Conservation (phyloP, 805 yeast genomes). For the Monosporozyma servazzii region DNA sequence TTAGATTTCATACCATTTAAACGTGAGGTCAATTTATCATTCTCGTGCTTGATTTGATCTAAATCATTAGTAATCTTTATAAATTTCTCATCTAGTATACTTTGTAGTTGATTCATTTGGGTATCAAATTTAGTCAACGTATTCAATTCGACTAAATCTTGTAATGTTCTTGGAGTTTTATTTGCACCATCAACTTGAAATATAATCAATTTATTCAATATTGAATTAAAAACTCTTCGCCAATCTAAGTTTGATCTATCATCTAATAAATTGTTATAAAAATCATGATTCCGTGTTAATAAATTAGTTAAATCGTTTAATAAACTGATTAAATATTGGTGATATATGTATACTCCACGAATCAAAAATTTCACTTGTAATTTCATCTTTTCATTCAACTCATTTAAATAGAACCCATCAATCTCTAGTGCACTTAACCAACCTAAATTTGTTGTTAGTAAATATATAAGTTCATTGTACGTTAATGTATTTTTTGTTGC, state of each 20-base stretch:
- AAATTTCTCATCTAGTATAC: constrained; percentile 6
- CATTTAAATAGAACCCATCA: constrained; percentile 29
- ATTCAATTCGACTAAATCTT: not conserved
- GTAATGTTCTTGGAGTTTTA: not conserved
- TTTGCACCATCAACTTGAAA: not conserved
- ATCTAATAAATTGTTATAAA: not conserved
- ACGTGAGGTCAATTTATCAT: no score
- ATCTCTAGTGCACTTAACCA: constrained; percentile 43
- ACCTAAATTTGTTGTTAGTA: constrained; percentile 39
- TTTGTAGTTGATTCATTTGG: not conserved
- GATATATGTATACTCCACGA: not conserved
- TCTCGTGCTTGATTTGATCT: constrained; percentile 9
- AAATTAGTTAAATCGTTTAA: not conserved
- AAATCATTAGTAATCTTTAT: constrained; percentile 12
- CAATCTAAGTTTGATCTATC: not conserved
- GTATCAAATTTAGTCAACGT: not conserved
- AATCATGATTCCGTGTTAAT: not conserved
- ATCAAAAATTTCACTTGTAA: not conserved
- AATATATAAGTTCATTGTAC: not conserved
- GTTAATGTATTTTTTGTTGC: not conserved
- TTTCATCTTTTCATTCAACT: not conserved
- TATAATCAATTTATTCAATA: not conserved
- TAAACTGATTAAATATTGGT: not conserved
- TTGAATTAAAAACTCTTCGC: not conserved
- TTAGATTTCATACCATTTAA: not conserved